A percentile compares a stretch with the other conserved stretches of the same genome.
Evolutionary conservation across 768 basidiomycete genomes (phyloP).

Genomic region (Chalciporus pseudorubinellus): DNA sequence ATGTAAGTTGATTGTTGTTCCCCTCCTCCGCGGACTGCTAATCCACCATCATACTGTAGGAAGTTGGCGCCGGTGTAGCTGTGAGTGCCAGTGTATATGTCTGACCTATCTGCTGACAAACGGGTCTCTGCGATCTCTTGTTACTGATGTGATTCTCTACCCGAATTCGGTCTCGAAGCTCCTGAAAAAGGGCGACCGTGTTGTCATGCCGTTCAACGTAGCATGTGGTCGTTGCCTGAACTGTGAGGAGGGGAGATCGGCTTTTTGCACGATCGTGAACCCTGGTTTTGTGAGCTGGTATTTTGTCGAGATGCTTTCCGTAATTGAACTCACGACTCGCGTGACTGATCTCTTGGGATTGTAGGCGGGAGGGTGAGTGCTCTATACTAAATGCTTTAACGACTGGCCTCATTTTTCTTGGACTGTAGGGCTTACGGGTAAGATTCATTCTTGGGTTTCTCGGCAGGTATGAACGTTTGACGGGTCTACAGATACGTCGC

Average conservation of each 20-base stretch:
- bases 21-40: background rate
- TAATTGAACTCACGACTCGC: background rate
- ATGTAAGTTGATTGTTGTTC: background rate
- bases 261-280: slow-evolving; percentile 57
- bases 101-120: background rate
- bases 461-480: slow-evolving; percentile 26
- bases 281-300: slow-evolving; percentile 26
- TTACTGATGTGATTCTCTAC: background rate
- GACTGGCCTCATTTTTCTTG: background rate
- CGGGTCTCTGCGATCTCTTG: background rate
- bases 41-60: background rate
- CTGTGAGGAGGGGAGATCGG: slow-evolving; percentile 51
- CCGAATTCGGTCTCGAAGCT: slow-evolving; percentile 30
- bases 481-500: slow-evolving; percentile 56
- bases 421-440: background rate
- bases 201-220: slow-evolving; percentile 62
- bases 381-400: background rate
- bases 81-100: background rate
- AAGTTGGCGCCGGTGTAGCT: slow-evolving; percentile 1
- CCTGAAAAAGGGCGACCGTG: slow-evolving; percentile 54
- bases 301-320: no score
- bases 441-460: background rate
- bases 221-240: slow-evolving; percentile 57
- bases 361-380: slow-evolving; percentile 4
- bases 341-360: background rate